A percentile compares a stretch with the other conserved stretches of the same genome.
Conservation (phyloP, 2,329 filamentous ascomycete species). For the Fusarium oxysporum region DNA sequence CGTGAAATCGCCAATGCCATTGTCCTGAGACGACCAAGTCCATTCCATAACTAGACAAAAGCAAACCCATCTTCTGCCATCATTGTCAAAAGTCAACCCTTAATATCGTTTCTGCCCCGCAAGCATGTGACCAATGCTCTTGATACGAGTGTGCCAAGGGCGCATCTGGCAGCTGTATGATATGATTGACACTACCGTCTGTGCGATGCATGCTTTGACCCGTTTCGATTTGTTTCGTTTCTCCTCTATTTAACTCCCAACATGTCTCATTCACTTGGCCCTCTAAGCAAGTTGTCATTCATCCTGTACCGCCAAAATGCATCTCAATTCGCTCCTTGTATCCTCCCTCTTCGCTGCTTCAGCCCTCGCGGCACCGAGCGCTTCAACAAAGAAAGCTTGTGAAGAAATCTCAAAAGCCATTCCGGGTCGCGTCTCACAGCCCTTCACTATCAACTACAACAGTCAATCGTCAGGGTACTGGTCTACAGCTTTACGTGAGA, state of each 20-base stretch:
- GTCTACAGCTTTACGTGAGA: slow-evolving; percentile 3
- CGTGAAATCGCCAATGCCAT: no score
- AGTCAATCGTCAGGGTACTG: neutral
- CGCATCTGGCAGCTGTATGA: neutral
- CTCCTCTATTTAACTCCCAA: neutral
- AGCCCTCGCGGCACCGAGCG: slow-evolving; percentile 21
- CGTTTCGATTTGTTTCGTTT: neutral
- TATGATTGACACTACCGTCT: neutral
- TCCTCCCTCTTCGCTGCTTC: neutral
- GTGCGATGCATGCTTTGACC: neutral
- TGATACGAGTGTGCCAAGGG: neutral
- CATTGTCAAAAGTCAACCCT: neutral
- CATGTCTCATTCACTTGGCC: neutral
- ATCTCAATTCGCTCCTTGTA: neutral
- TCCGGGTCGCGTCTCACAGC: neutral
- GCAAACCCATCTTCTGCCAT: neutral
- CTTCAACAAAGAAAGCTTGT: neutral
- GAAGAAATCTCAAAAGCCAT: slow-evolving; percentile 12
- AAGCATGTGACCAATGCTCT: neutral
- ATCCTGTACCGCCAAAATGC: neutral
- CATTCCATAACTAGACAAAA: neutral
- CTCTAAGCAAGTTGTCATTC: neutral
- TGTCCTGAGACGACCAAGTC: fast-evolving
- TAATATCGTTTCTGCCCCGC: neutral
- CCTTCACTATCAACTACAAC: slow-evolving; percentile 1